Evolutionary conservation across 208 protist genomes (phyloP), one percentile per base, ranked within the genome.

Genomic region (Porcisia hertigi): DNA sequence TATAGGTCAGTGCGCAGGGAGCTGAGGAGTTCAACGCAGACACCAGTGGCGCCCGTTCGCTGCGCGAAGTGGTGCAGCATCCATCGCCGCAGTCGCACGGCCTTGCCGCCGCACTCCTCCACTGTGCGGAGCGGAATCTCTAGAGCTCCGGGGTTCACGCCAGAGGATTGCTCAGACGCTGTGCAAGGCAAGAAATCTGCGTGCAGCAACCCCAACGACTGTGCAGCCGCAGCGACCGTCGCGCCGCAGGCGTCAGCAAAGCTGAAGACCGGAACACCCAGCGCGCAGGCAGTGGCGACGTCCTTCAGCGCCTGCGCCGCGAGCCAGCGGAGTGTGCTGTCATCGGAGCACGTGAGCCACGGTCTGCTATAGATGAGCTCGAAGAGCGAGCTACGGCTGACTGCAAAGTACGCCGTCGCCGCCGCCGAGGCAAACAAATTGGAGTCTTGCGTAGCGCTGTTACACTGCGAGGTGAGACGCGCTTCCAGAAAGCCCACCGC

Each of bases 401-500:
- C 49, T 11, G 78, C 67, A 67, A 75, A 82, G 69, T 78, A 73
- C 55, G 76, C 80, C 11, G 77, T 69, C n/a, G 53, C 71, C 9
- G 81, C 75, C 4, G 73, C 45, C 30, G 62, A 47, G 52, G 54
- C 57, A 36, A 53, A 18, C 18, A 47, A 25, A 49, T 53, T 59
- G 20, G 70, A 57, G 39, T 73, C 65, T 9, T 52, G n/a, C 52
- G 25, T 43, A 5, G 52, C 25, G 47, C 18, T 62, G 57, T 6
- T 67, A 53, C 41, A 53, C 43, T 70, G 77, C 20, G 66, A 77
- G 55, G 72, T 62, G 41, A 85, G 69, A 53, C 84, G 81, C 1
- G 78, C 81, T 72, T 96, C 92, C 14, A 96, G 81, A 12, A 96
- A 83, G 54, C 85, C 92, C 3, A 96, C 65, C 23, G 87, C 85